Percentiles rank a stretch among this genome's conserved stretches.
phyloP scores from a whole-genome alignment of 495 filamentous ascomycete genomes.

The Penicillium robsamsonii region DNA sequence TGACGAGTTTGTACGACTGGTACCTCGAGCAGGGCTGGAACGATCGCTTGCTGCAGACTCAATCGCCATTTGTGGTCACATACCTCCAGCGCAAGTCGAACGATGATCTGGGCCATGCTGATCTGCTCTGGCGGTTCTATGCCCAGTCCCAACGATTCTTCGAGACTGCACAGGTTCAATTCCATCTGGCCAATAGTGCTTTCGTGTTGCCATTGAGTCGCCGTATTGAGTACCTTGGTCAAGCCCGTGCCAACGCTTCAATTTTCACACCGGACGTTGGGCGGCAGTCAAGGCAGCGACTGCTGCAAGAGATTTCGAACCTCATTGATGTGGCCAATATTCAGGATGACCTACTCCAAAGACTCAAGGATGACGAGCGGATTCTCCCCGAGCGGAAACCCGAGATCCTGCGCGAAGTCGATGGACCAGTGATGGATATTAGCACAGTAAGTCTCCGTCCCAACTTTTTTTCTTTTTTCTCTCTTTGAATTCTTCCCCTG shows the following conservation, averaged over 20 bases:
- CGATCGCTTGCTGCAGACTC: constrained; percentile 77
- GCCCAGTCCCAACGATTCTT: constrained; percentile 74
- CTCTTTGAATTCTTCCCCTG: background rate
- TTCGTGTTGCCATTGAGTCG: constrained; percentile 72
- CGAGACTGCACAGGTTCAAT: constrained; percentile 82
- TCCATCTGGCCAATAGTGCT: constrained; percentile 74
- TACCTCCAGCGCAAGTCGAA: constrained; percentile 75
- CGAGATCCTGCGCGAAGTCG: constrained; percentile 61
- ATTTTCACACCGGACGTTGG: constrained; percentile 68
- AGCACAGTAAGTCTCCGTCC: constrained; percentile 59
- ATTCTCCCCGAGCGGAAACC: constrained; percentile 57
- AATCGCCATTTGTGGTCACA: constrained; percentile 79
- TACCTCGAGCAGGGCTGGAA: constrained; percentile 79
- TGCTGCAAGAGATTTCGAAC: constrained; percentile 78
- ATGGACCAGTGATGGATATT: constrained; percentile 70
- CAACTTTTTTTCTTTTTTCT: background rate
- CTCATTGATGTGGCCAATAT: constrained; percentile 91
- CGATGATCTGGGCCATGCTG: constrained; percentile 69
- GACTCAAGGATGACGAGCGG: constrained; percentile 69
- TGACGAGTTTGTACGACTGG: constrained; percentile 96
- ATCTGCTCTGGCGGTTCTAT: constrained; percentile 91
- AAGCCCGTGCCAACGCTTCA: constrained; percentile 82
- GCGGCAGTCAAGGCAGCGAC: constrained; percentile 69
- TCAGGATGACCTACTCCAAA: constrained; percentile 86
- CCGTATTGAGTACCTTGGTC: constrained; percentile 83